A percentile compares a stretch with the other conserved stretches of the same genome.
phyloP scores from a whole-genome alignment of 306 rosid species.

The Pterocarpus santalinus region DNA sequence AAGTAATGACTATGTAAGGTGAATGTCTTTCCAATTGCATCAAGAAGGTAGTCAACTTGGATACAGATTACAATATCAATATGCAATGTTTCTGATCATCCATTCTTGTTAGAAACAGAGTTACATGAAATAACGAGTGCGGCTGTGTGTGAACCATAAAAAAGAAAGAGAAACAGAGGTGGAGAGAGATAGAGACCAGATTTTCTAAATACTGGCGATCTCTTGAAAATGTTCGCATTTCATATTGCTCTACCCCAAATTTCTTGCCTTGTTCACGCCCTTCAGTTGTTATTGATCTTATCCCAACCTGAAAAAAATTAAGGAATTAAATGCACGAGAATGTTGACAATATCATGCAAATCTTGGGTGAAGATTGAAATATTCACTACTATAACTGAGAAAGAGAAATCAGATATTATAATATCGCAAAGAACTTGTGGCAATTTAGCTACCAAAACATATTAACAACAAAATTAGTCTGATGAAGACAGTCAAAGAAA shows the following conservation, averaged over 20 bases:
- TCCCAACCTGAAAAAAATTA: conserved; percentile 76
- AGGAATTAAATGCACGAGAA: conserved; percentile 3
- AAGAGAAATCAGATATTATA: conserved; percentile 23
- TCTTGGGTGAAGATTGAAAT: conserved; percentile 1
- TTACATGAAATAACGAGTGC: too few species aligned
- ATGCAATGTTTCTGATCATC: too few species aligned
- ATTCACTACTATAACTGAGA: not conserved
- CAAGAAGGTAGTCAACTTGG: too few species aligned
- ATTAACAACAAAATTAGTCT: not conserved
- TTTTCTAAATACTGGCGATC: conserved; percentile 81
- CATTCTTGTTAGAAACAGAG: too few species aligned
- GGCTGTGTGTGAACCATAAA: too few species aligned
- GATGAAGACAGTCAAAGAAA: conserved; percentile 15
- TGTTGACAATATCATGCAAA: not conserved
- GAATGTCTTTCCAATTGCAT: too few species aligned
- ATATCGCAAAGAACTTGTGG: not conserved
- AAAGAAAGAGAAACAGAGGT: not conserved
- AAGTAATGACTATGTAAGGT: too few species aligned
- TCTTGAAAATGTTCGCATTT: conserved; percentile 89
- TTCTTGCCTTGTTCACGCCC: conserved; percentile 91
- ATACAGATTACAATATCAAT: too few species aligned
- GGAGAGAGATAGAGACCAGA: conserved; percentile 64
- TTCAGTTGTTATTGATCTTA: conserved; percentile 84
- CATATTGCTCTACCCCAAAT: conserved; percentile 93
- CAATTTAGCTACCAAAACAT: conserved; percentile 21